A percentile compares a stretch with the other conserved stretches of the same genome.
Conservation (phyloP, 768 basidiomycete genomes). For the Clitopilus passeckerianus region DNA sequence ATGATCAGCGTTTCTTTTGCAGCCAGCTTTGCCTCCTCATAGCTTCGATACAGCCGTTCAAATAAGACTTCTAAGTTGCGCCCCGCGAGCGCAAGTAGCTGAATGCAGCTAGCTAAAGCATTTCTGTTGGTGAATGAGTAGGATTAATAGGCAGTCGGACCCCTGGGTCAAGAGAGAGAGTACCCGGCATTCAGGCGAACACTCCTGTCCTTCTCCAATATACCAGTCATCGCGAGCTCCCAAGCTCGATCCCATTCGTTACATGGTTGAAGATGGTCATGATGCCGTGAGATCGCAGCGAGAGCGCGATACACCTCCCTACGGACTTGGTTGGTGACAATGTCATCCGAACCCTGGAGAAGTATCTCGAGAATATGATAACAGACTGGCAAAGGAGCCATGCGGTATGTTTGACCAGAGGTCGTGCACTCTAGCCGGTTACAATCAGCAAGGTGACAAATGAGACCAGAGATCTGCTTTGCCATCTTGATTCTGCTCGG, state of each 20-base stretch:
- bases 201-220: constrained; percentile 50
- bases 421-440: constrained; percentile 21
- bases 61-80: constrained; percentile 35
- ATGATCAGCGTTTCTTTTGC: constrained; percentile 63
- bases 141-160: not conserved
- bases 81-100: constrained; percentile 26
- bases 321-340: constrained; percentile 43
- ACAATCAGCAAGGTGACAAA: constrained; percentile 34
- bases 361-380: constrained; percentile 29
- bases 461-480: constrained; percentile 22
- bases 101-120: constrained; percentile 42
- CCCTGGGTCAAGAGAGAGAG: constrained; percentile 1
- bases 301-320: constrained; percentile 37
- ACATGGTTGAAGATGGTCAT: constrained; percentile 23
- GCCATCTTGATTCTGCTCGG: constrained; percentile 27
- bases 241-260: constrained; percentile 23
- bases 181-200: constrained; percentile 70
- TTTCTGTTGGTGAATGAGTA: constrained; percentile 26
- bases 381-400: not conserved
- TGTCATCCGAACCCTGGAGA: constrained; percentile 40
- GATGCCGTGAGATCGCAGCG: constrained; percentile 35
- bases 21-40: constrained; percentile 39
- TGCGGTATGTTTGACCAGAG: constrained; percentile 11
- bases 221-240: constrained; percentile 40
- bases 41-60: constrained; percentile 38